Percentiles rank a stretch among this genome's conserved stretches.
Evolutionary conservation across 2,329 filamentous ascomycete genomes (phyloP).

Genomic region (Colletotrichum noveboracense): DNA sequence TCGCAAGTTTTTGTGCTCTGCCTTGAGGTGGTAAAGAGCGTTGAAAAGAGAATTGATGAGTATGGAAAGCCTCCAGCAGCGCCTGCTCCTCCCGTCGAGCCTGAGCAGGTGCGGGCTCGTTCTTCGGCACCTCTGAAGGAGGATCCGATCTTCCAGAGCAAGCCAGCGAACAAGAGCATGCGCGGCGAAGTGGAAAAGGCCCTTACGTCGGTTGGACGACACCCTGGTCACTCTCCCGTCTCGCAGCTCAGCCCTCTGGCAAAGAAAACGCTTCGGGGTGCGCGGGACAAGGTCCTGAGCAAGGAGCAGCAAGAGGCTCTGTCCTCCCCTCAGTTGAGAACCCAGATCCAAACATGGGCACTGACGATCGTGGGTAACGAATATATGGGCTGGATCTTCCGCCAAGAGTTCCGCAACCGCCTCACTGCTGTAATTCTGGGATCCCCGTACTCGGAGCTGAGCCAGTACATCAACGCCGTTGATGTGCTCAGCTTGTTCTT

Average conservation of each 20-base stretch:
- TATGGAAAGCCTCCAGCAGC: slow-evolving; percentile 53
- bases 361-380: slow-evolving; percentile 50
- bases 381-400: slow-evolving; percentile 71
- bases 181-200: slow-evolving; percentile 51
- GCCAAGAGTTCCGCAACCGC: slow-evolving; percentile 69
- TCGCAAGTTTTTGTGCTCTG: slow-evolving; percentile 76
- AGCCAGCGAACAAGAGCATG: slow-evolving; percentile 40
- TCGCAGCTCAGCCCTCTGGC: slow-evolving; percentile 57
- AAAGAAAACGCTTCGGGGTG: slow-evolving; percentile 52
- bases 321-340: slow-evolving; percentile 52
- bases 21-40: slow-evolving; percentile 69
- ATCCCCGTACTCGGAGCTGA: slow-evolving; percentile 72
- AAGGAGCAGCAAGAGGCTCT: slow-evolving; percentile 61
- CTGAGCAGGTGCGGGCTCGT: slow-evolving; percentile 37
- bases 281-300: slow-evolving; percentile 52
- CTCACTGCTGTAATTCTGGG: slow-evolving; percentile 75
- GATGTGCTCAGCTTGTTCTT: slow-evolving; percentile 73
- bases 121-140: slow-evolving; percentile 46
- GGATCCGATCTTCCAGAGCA: slow-evolving; percentile 50
- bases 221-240: slow-evolving; percentile 53
- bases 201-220: slow-evolving; percentile 46
- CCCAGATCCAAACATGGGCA: slow-evolving; percentile 53
- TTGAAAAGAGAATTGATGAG: slow-evolving; percentile 71
- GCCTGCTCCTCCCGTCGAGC: slow-evolving; percentile 34
- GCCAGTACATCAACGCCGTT: slow-evolving; percentile 74